These are phyloP conservation scores for Vaucheria bursata DNA, from an alignment of 352 stramenopile species.

Conservation along the genomic window DNA sequence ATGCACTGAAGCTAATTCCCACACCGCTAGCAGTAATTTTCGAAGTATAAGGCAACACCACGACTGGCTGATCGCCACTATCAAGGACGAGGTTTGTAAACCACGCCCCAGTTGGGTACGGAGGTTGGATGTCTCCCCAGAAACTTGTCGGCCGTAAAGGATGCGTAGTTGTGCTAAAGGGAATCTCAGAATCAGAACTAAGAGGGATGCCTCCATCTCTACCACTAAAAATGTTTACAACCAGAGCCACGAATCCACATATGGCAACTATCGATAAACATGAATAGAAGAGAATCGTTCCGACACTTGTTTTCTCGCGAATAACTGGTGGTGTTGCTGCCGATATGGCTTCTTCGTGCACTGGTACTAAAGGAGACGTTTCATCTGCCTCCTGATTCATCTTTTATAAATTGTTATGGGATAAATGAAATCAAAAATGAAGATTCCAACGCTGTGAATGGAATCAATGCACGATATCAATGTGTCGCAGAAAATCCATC, in stretches of 20 bases:
- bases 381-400: too few species aligned
- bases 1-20: conserved; percentile 38
- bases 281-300: neutral
- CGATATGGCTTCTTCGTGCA: too few species aligned
- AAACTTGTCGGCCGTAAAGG: conserved; percentile 31
- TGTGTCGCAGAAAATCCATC: too few species aligned
- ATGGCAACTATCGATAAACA: neutral
- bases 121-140: conserved; percentile 44
- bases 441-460: too few species aligned
- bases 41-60: conserved; percentile 27
- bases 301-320: too few species aligned
- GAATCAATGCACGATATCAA: too few species aligned
- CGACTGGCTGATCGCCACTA: neutral
- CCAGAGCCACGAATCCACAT: neutral
- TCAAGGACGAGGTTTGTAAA: conserved; percentile 64
- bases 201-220: neutral
- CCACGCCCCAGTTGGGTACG: conserved; percentile 71
- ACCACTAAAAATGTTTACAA: neutral
- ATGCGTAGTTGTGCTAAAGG: conserved; percentile 30
- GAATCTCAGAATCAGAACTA: neutral
- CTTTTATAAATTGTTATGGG: too few species aligned
- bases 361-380: too few species aligned
- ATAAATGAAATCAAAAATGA: too few species aligned
- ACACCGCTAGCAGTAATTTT: conserved; percentile 33
- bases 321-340: too few species aligned